Evolutionary conservation across 495 filamentous ascomycete species (phyloP), one percentile per base, ranked within the genome.

Genomic region (Penicillium salamii): DNA sequence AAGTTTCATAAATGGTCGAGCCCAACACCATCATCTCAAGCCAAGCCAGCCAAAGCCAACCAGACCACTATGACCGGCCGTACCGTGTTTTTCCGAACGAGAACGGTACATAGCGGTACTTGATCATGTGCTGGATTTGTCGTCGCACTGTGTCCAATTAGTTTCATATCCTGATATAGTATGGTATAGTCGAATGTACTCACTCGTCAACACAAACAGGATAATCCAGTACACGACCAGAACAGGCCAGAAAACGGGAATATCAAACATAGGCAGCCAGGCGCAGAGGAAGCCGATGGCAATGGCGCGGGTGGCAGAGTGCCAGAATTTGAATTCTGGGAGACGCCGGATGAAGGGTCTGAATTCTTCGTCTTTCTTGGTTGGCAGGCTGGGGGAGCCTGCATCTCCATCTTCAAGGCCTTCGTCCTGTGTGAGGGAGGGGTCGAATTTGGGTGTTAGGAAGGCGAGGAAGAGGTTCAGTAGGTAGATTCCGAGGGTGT

Each of bases 41-140:
- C 51, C 53, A 47, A 38, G 39, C 42, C 32, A 29, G n/a, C n/a
- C n/a, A n/a, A n/a, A n/a, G n/a, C n/a, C n/a, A n/a, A n/a, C n/a
- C n/a, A n/a, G n/a, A n/a, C n/a, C 23, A 26, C 23, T 26, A 75
- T 66, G 70, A 68, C 17, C 70, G 66, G 51, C 67, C 67, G 71
- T 96, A 97, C 49, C 82, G 80, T 21, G 88, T 79, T 82, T 97
- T 97, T 66, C 91, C 91, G 55, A 96, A 84, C 14, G 89, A 85
- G 78, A 97, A 97, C 33, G 91, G 91, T 23, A 97, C 90, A 65
- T 97, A 98, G 71, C 93, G 89, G 76, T 98, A 98, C 76, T 97
- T 98, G 83, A 98, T 96, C 93, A 98, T 98, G 72, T 96, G 91
- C 78, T 98, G 93, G 51, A 98, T 98, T 73, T 98, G 93, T 71